These are phyloP conservation scores for Rhodotorula mucilaginosa DNA, from an alignment of 1,284 basidiomycete genomes.

Conservation along the genomic window DNA sequence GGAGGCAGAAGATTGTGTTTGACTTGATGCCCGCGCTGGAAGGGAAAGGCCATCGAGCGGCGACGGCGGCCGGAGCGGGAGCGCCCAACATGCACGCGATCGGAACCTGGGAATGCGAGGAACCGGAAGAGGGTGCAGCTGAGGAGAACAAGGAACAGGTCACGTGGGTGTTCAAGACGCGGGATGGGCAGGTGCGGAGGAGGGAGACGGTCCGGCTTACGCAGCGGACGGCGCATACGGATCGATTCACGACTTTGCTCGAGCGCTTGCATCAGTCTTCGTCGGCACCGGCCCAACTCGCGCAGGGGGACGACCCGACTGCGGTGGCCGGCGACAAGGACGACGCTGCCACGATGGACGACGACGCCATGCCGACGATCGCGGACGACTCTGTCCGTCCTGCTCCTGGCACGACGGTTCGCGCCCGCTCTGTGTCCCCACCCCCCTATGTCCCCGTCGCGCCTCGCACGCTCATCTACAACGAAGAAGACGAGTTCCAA, in stretches of 20 bases:
- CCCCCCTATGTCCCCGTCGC: constrained; percentile 35
- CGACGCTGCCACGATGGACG: neutral
- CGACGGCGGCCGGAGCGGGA: neutral
- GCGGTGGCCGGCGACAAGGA: neutral
- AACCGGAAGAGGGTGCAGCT: constrained; percentile 3
- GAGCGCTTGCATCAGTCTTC: constrained; percentile 14
- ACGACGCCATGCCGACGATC: no score
- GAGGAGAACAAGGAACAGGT: constrained; percentile 3
- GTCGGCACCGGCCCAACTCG: neutral
- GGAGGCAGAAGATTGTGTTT: constrained; percentile 28
- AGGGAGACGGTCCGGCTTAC: constrained; percentile 30
- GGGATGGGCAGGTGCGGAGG: constrained; percentile 25
- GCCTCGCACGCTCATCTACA: constrained; percentile 36
- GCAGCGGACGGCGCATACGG: constrained; percentile 22
- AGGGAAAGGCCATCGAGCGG: neutral
- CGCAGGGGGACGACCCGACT: no score
- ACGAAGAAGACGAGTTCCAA: constrained; percentile 38
- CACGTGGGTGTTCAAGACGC: constrained; percentile 34
- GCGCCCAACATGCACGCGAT: constrained; percentile 3
- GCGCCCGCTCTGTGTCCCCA: constrained; percentile 17
- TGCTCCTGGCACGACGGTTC: neutral
- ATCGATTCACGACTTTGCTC: constrained; percentile 33
- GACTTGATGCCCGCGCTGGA: neutral
- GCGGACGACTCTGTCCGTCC: no score
- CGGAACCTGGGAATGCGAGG: constrained; percentile 39